Conservation (phyloP, 352 stramenopile genomes). For the Halophytophthora batemanensis region DNA sequence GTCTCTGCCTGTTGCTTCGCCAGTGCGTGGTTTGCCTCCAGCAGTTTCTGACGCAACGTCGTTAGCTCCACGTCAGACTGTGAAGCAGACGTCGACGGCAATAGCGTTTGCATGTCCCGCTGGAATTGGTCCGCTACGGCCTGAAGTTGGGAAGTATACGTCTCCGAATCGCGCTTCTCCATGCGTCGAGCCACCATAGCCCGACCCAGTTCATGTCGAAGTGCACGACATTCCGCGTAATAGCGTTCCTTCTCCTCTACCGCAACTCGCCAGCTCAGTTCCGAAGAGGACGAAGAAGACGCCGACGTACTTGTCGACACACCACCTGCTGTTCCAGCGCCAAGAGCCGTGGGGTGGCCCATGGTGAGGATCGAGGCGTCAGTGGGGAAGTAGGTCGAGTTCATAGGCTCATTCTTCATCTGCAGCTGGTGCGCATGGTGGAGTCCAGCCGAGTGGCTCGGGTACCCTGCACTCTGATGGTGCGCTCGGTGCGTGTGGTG, state of each 20-base stretch:
- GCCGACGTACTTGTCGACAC: constrained; percentile 27
- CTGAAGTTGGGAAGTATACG: constrained; percentile 47
- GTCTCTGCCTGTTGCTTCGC: constrained; percentile 63
- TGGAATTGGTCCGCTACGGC: constrained; percentile 57
- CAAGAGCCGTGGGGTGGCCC: constrained; percentile 23
- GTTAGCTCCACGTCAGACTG: constrained; percentile 41
- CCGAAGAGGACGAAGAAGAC: constrained; percentile 22
- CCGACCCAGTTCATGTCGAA: constrained; percentile 60
- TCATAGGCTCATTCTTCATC: constrained; percentile 63
- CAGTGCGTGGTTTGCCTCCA: constrained; percentile 64
- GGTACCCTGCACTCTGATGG: constrained; percentile 18
- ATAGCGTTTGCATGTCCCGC: constrained; percentile 44
- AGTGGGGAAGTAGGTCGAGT: constrained; percentile 65
- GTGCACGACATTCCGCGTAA: constrained; percentile 56
- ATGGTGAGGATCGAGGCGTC: constrained; percentile 62
- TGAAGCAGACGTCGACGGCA: constrained; percentile 20
- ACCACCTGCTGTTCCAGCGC: constrained; percentile 10
- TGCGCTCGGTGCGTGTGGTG: constrained; percentile 20
- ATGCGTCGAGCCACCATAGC: constrained; percentile 42
- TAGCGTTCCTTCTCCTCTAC: constrained; percentile 69
- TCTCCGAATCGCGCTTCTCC: constrained; percentile 37
- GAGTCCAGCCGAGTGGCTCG: constrained; percentile 13
- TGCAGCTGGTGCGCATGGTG: constrained; percentile 28
- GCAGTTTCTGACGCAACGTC: constrained; percentile 53
- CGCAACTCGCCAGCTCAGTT: constrained; percentile 37